Conservation (phyloP, 345 rosid genomes). For the Populus ilicifolia region DNA sequence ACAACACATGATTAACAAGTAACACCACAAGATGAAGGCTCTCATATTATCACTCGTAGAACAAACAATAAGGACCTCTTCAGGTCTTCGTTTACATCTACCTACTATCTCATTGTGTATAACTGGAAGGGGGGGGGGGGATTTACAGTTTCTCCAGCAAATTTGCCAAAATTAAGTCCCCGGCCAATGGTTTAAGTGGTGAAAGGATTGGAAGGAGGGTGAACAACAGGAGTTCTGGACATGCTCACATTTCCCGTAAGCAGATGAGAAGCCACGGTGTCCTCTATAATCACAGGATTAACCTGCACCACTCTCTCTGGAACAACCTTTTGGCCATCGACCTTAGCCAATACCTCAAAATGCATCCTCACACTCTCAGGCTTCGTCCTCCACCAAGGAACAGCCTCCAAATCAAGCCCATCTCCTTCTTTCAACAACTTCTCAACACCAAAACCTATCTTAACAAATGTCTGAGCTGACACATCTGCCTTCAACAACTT, state of each 20-base stretch:
- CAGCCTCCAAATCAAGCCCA: conserved; percentile 26
- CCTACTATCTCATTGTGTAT: background rate
- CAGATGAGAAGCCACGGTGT: conserved; percentile 48
- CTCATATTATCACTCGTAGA: background rate
- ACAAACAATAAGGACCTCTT: background rate
- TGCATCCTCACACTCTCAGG: conserved; percentile 68
- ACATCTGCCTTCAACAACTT: conserved; percentile 74
- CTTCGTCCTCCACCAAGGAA: conserved; percentile 79
- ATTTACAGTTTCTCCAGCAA: background rate
- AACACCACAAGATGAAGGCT: background rate
- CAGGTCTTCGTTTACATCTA: too few relatives aligned
- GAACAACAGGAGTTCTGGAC: conserved; percentile 50
- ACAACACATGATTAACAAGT: background rate
- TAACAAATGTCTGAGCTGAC: conserved; percentile 74
- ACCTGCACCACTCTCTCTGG: conserved; percentile 71
- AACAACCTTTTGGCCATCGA: conserved; percentile 68
- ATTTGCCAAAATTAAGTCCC: background rate
- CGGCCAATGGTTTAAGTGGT: conserved; percentile 37
- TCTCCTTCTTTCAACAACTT: conserved; percentile 66
- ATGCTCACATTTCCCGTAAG: conserved; percentile 50
- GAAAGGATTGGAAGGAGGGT: conserved; percentile 62
- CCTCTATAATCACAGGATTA: conserved; percentile 60
- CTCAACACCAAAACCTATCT: conserved; percentile 82
- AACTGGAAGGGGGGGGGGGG: background rate
- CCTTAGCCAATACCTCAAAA: conserved; percentile 86